phyloP scores from a whole-genome alignment of 2,329 filamentous ascomycete genomes.

The Didymellaceae sp. region DNA sequence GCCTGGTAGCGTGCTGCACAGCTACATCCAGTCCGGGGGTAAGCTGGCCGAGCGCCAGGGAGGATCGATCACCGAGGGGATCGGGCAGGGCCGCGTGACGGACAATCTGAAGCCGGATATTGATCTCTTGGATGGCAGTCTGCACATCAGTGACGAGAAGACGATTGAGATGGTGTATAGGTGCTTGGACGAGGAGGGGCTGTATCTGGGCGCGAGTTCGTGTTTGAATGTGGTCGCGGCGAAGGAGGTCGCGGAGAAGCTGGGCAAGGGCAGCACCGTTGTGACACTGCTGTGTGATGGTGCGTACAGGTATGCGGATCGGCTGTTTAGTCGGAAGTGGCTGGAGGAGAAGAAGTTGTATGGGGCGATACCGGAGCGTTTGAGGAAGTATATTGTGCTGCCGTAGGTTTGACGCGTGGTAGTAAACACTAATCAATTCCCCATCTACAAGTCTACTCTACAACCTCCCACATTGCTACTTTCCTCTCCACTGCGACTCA shows the following conservation, averaged over 20 bases:
- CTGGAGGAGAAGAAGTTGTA: conserved; percentile 83
- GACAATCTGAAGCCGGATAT: conserved; percentile 90
- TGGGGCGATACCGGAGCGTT: conserved; percentile 78
- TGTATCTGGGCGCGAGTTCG: conserved; percentile 94
- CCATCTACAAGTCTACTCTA: conserved; percentile 12
- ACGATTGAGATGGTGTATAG: conserved; percentile 98
- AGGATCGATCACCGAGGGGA: conserved; percentile 94
- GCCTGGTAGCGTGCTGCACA: conserved; percentile 90
- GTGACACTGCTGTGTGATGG: conserved; percentile 95
- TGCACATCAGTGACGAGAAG: conserved; percentile 89
- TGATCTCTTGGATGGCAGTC: conserved; percentile 79
- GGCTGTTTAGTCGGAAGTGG: conserved; percentile 92
- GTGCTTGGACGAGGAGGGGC: conserved; percentile 91
- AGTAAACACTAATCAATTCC: neutral
- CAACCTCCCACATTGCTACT: neutral
- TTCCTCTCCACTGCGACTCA: neutral
- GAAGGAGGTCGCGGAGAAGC: conserved; percentile 87
- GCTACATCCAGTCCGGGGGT: conserved; percentile 85
- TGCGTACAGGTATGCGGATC: conserved; percentile 95
- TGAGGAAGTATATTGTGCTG: conserved; percentile 94
- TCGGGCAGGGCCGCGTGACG: conserved; percentile 95
- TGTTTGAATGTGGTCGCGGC: conserved; percentile 95
- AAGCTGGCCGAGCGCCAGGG: conserved; percentile 81
- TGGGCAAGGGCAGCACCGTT: conserved; percentile 87
- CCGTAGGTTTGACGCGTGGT: conserved; percentile 57